Percentiles rank a stretch among this genome's conserved stretches.
These are phyloP conservation scores for Lipomyces orientalis DNA, from an alignment of 805 yeast species.

Conservation along the genomic window DNA sequence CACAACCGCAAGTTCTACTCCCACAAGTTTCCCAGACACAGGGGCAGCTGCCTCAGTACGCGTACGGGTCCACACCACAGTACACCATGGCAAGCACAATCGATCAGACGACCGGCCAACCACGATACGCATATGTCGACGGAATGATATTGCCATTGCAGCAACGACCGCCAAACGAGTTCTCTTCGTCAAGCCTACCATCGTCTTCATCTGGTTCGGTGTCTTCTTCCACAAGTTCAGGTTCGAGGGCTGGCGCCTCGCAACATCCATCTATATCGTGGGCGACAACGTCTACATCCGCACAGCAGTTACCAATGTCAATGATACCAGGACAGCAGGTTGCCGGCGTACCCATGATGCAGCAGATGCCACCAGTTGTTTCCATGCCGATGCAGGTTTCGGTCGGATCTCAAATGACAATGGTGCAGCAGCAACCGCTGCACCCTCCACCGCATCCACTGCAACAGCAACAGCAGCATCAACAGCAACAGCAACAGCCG, in stretches of 20 bases:
- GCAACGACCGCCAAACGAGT: neutral
- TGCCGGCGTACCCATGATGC: neutral
- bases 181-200: neutral
- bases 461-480: neutral
- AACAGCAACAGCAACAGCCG: neutral
- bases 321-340: neutral
- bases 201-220: neutral
- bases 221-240: neutral
- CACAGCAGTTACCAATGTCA: neutral
- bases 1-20: neutral
- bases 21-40: neutral
- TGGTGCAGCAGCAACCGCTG: constrained; percentile 6
- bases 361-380: neutral
- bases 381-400: neutral
- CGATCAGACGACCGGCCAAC: neutral
- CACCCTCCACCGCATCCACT: constrained; percentile 6
- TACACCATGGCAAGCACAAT: neutral
- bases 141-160: neutral
- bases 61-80: neutral
- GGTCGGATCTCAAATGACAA: neutral
- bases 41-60: neutral
- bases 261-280: neutral
- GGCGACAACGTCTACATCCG: neutral
- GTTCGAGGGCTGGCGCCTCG: neutral
- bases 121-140: neutral